Evolutionary conservation across 345 rosid species (phyloP), one percentile per base, ranked within the genome.

Genomic region (Euclidium syriacum): DNA sequence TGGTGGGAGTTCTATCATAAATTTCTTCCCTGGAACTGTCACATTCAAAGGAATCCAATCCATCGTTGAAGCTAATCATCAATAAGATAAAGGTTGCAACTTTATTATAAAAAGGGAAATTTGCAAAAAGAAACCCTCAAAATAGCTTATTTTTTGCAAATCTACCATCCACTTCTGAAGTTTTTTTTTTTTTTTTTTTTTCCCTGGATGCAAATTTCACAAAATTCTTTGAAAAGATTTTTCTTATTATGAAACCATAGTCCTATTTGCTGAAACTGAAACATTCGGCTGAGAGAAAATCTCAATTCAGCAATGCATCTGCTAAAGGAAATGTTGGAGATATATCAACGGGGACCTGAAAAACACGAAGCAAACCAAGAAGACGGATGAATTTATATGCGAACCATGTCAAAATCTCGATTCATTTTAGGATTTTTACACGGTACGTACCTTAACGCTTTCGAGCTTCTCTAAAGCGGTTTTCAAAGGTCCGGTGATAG

Each of bases 261-360:
- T n/a, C 15, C n/a, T n/a, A n/a, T n/a, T 58, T 0, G 16, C 20
- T 41, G 53, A 49, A 49, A 48, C 49, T 56, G 56, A 39, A 42
- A 52, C 41, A 39, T 40, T 15, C n/a, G 50, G 12, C 10, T 2
- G 62, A 65, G 36, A 56, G 32, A 26, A n/a, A 1, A 17, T 26
- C 68, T 76, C 75, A 66, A 18, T 64, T 71, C 52, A 67, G 7
- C 52, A 78, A 52, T 32, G 68, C 24, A 27, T 78, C 54, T 35
- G 82, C 95, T 17, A 73, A 36, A 0, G 95, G 73, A 72, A 90
- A 87, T 58, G 78, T 65, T 11, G 94, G 95, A 76, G 74, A 75
- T 52, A 87, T 90, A 65, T 87, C 95, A 55, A 85, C 89, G 0
- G 97, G 88, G 10, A 90, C 97, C 97, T 90, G 71, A 18, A 57